Base-by-base conservation (phyloP, 108 stramenopile species). In the Ochromonas danica region DNA sequence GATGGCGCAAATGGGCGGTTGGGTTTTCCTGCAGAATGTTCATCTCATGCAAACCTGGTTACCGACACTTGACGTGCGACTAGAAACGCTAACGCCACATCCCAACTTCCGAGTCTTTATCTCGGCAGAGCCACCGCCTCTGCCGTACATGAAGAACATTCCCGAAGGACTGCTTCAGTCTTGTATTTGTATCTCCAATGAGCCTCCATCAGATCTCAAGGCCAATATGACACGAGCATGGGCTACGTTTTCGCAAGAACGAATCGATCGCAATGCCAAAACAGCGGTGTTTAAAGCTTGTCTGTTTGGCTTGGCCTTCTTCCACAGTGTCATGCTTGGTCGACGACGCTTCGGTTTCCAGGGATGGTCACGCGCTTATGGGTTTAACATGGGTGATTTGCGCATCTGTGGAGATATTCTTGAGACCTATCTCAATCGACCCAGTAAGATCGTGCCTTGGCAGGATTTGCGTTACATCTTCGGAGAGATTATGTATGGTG, bases 401-500 rank as follows among this genome's bases (percentile, higher is more conserved):
- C 84, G 39, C 31, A 85, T 85, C 25, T 89, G 89, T 79, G 86
- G 87, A 14, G 84, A 88, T 63, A 82, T 89, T 40, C 79, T 90
- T 10, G 38, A 79, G 25, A 82, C 72, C 40, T 89, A 88, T 74
- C 77, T 89, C 78, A 85, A 88, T 43, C 78, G 30, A 1, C 43
- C 45, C 40, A 62, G 40, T 17, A 61, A 70, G 42, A 79, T 70
- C 31, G 83, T 89, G 1, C 89, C 90, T n/a, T 90, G 89, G 89
- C 57, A 87, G n/a, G 90, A 90, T 51, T 71, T 90, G 57, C 67
- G 88, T 2, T 90, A 89, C 71, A 80, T 90, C 39, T 90, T 90
- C 61, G 90, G 90, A 38, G 90, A 89, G 61, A 89, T 90, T 65
- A 90, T 90, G 86, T 90, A 90, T 65, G 90, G 90, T 10, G 90